These are phyloP conservation scores for Tricladium varicosporioides DNA, from an alignment of 2,329 filamentous ascomycete genomes.

Conservation along the genomic window DNA sequence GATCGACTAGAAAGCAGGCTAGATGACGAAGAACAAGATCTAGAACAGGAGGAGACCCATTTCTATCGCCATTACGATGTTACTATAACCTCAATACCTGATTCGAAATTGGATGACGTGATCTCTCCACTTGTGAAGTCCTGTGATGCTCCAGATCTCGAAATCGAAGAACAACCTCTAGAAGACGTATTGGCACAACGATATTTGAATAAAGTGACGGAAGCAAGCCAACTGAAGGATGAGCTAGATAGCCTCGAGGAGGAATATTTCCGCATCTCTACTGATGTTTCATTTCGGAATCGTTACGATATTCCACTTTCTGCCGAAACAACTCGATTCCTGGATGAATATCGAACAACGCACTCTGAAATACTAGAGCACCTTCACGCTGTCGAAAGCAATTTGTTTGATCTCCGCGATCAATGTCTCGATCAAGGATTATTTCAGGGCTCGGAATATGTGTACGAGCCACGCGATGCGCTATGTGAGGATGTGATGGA, in stretches of 20 bases:
- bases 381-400: slow-evolving; percentile 18
- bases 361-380: slow-evolving; percentile 16
- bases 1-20: slow-evolving; percentile 18
- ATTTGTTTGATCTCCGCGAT: slow-evolving; percentile 18
- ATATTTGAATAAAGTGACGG: slow-evolving; percentile 9
- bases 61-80: slow-evolving; percentile 21
- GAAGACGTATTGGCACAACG: slow-evolving; percentile 9
- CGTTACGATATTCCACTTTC: slow-evolving; percentile 15
- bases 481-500: slow-evolving; percentile 25
- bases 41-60: slow-evolving; percentile 24
- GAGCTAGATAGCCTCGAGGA: slow-evolving; percentile 15
- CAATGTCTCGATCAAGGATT: slow-evolving; percentile 20
- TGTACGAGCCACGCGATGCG: slow-evolving; percentile 21
- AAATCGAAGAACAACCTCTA: neutral
- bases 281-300: slow-evolving; percentile 17
- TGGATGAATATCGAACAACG: slow-evolving; percentile 18
- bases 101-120: slow-evolving; percentile 11
- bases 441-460: slow-evolving; percentile 20
- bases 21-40: slow-evolving; percentile 18
- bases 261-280: slow-evolving; percentile 9
- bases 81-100: neutral
- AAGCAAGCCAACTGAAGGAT: slow-evolving; percentile 10
- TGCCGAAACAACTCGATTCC: slow-evolving; percentile 13
- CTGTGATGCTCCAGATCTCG: slow-evolving; percentile 1
- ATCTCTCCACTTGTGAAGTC: slow-evolving; percentile 19